A percentile compares a stretch with the other conserved stretches of the same genome.
Conservation (phyloP, 2,329 filamentous ascomycete species). For the Myriosclerotinia curreyana region DNA sequence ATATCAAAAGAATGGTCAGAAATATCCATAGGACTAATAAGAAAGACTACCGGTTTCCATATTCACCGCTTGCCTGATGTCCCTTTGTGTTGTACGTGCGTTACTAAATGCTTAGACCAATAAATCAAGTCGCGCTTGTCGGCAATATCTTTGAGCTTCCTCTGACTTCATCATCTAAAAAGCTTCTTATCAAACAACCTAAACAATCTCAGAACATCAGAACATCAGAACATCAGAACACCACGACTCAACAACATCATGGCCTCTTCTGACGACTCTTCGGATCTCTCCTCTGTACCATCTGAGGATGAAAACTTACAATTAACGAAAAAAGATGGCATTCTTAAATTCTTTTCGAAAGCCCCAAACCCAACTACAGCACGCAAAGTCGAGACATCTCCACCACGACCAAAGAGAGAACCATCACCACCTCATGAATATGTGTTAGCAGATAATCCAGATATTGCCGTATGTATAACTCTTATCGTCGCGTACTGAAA, state of each 20-base stretch:
- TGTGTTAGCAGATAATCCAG: slow-evolving; percentile 82
- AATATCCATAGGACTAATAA: slow-evolving; percentile 22
- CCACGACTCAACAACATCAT: slow-evolving; percentile 28
- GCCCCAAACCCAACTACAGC: slow-evolving; percentile 43
- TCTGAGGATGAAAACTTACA: slow-evolving; percentile 56
- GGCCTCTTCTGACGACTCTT: slow-evolving; percentile 57
- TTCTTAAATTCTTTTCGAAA: slow-evolving; percentile 67
- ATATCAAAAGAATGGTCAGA: slow-evolving; percentile 20
- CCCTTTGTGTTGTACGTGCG: slow-evolving; percentile 25
- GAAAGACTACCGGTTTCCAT: slow-evolving; percentile 13
- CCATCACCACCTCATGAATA: slow-evolving; percentile 89
- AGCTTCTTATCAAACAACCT: slow-evolving; percentile 22
- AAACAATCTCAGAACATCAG: background rate
- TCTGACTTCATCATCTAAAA: slow-evolving; percentile 27
- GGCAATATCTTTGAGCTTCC: slow-evolving; percentile 28
- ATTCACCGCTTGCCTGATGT: slow-evolving; percentile 15
- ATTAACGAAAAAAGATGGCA: slow-evolving; percentile 54
- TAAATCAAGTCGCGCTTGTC: slow-evolving; percentile 29
- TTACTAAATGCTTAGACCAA: slow-evolving; percentile 24
- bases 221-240: slow-evolving; percentile 25
- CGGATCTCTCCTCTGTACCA: slow-evolving; percentile 57
- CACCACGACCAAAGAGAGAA: slow-evolving; percentile 72
- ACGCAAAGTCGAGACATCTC: slow-evolving; percentile 55
- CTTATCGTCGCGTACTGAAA: slow-evolving; percentile 43
- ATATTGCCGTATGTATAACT: slow-evolving; percentile 76